Conservation (phyloP, 2,329 filamentous ascomycete species). For the Nothopassalora personata region DNA sequence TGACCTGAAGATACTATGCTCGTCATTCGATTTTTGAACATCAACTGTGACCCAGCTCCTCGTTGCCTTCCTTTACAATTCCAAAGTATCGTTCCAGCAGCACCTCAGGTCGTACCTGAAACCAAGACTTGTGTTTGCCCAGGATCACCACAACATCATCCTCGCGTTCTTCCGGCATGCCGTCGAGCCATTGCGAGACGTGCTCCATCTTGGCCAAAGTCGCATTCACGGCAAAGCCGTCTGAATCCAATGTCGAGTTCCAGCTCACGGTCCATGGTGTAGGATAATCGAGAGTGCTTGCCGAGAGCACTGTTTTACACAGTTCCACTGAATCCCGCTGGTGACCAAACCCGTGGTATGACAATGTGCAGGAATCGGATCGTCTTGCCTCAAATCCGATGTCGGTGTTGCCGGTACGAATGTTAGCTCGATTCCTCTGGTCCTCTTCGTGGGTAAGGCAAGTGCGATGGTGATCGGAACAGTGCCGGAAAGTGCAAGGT, state of each 20-base stretch:
- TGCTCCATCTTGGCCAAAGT: constrained; percentile 6
- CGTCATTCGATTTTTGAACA: constrained; percentile 1
- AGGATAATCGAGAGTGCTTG: constrained; percentile 11
- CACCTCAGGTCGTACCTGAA: constrained; percentile 15
- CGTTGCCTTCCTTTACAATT: neutral
- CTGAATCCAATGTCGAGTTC: neutral
- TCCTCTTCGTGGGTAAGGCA: neutral
- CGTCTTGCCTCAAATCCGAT: neutral
- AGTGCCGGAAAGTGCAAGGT: neutral
- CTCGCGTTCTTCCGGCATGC: neutral
- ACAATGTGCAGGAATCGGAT: constrained; percentile 9
- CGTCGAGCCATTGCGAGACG: constrained; percentile 4
- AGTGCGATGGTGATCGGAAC: neutral
- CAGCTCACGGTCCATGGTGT: constrained; percentile 9
- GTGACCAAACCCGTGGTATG: neutral
- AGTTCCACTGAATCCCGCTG: constrained; percentile 4
- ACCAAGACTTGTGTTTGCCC: constrained; percentile 11
- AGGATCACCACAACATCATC: constrained; percentile 9
- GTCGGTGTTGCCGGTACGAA: neutral
- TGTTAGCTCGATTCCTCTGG: neutral
- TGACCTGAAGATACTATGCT: constrained; percentile 8
- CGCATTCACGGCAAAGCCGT: neutral
- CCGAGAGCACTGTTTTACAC: constrained; percentile 13
- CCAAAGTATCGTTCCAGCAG: constrained; percentile 8
- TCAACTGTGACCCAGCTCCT: neutral